phyloP scores from a whole-genome alignment of 2,329 filamentous ascomycete species.

The Fulvia fulva region DNA sequence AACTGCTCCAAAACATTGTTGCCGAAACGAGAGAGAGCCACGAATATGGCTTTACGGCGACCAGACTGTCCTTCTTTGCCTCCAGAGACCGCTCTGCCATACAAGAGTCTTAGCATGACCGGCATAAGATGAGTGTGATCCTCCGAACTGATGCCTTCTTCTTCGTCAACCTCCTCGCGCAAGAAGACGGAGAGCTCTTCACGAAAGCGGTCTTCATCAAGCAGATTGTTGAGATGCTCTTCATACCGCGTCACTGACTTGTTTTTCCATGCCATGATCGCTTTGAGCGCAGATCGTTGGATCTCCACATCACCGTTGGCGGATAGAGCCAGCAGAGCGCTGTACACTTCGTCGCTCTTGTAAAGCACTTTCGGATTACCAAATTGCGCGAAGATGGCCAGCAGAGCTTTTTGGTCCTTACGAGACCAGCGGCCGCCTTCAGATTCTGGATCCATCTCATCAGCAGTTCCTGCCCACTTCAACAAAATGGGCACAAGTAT shows the following conservation, averaged over 20 bases:
- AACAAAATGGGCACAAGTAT: conserved; percentile 81
- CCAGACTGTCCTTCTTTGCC: conserved; percentile 77
- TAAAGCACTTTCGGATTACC: conserved; percentile 81
- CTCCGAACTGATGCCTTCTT: conserved; percentile 66
- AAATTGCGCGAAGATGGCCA: conserved; percentile 80
- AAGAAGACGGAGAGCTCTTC: conserved; percentile 91
- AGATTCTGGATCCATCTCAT: conserved; percentile 13
- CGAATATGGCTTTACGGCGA: conserved; percentile 68
- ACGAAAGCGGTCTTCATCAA: conserved; percentile 87
- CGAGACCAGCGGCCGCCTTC: conserved; percentile 56
- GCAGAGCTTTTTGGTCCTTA: conserved; percentile 77
- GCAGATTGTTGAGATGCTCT: conserved; percentile 77
- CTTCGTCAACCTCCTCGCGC: conserved; percentile 44
- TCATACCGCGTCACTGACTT: conserved; percentile 71
- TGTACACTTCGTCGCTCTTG: conserved; percentile 70
- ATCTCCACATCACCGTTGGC: conserved; percentile 87
- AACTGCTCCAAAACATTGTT: conserved; percentile 74
- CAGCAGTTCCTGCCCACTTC: conserved; percentile 61
- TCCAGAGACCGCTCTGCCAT: conserved; percentile 80
- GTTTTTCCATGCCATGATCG: conserved; percentile 85
- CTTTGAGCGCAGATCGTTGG: conserved; percentile 79
- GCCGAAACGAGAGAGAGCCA: conserved; percentile 73
- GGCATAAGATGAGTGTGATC: conserved; percentile 76
- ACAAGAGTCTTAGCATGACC: conserved; percentile 78
- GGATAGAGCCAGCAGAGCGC: conserved; percentile 69